Conservation (phyloP, 495 filamentous ascomycete species). For the Aspergillus baeticus region DNA sequence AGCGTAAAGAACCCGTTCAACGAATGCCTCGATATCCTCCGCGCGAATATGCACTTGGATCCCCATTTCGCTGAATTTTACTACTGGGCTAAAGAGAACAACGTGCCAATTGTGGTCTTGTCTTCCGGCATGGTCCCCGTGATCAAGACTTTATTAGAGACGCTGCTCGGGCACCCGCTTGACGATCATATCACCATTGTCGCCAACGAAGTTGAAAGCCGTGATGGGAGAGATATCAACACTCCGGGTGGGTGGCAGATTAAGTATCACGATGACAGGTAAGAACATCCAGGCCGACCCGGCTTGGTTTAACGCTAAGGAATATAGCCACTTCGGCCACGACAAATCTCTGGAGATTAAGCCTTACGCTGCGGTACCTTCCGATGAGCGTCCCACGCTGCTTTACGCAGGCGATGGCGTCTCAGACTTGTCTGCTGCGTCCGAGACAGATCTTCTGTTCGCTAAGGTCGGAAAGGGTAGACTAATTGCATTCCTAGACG, state of each 20-base stretch:
- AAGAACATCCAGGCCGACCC: slow-evolving; percentile 12
- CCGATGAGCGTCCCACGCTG: slow-evolving; percentile 65
- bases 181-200: slow-evolving; percentile 75
- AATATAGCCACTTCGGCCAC: slow-evolving; percentile 74
- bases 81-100: slow-evolving; percentile 72
- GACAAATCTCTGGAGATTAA: slow-evolving; percentile 90
- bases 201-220: slow-evolving; percentile 72
- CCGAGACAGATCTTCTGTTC: slow-evolving; percentile 85
- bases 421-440: slow-evolving; percentile 82
- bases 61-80: slow-evolving; percentile 84
- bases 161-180: slow-evolving; percentile 69
- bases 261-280: slow-evolving; percentile 84
- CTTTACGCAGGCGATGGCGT: slow-evolving; percentile 92
- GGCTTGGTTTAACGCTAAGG: slow-evolving; percentile 18
- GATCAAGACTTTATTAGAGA: slow-evolving; percentile 76
- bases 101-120: slow-evolving; percentile 88
- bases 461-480: slow-evolving; percentile 86
- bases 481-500: slow-evolving; percentile 13
- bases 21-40: slow-evolving; percentile 71
- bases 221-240: slow-evolving; percentile 70
- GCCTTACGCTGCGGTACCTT: slow-evolving; percentile 73
- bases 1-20: slow-evolving; percentile 74
- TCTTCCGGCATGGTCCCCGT: slow-evolving; percentile 91
- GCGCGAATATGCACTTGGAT: slow-evolving; percentile 84
- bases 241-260: slow-evolving; percentile 83